These are phyloP conservation scores for Leptographium radiaticola DNA, from an alignment of 2,329 filamentous ascomycete genomes.

Conservation along the genomic window DNA sequence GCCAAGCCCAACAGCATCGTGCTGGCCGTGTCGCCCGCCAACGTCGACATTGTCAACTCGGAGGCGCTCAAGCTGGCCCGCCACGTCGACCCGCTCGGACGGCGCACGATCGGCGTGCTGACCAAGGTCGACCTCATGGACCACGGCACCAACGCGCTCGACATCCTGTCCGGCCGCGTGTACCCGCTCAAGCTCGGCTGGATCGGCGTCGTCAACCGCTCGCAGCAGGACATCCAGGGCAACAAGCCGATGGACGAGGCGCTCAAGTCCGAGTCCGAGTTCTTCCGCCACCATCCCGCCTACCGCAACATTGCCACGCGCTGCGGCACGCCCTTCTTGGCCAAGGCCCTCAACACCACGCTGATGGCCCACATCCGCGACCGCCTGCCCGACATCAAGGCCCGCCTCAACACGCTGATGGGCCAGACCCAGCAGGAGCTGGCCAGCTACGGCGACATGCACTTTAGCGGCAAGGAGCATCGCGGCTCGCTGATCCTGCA, in stretches of 20 bases:
- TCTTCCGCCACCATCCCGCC: slow-evolving; percentile 93
- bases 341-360: slow-evolving; percentile 88
- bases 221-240: slow-evolving; percentile 93
- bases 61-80: slow-evolving; percentile 92
- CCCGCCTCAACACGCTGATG: slow-evolving; percentile 93
- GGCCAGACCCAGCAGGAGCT: slow-evolving; percentile 98
- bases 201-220: slow-evolving; percentile 95
- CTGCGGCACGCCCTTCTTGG: slow-evolving; percentile 88
- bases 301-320: slow-evolving; percentile 91
- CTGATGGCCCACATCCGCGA: slow-evolving; percentile 95
- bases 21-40: slow-evolving; percentile 88
- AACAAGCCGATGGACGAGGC: slow-evolving; percentile 93
- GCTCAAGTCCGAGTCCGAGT: slow-evolving; percentile 77
- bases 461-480: slow-evolving; percentile 95
- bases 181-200: slow-evolving; percentile 96
- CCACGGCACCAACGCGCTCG: slow-evolving; percentile 93
- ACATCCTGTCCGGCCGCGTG: slow-evolving; percentile 92
- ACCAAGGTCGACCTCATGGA: slow-evolving; percentile 99
- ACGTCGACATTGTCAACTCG: slow-evolving; percentile 96
- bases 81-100: slow-evolving; percentile 93
- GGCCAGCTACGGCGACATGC: slow-evolving; percentile 93
- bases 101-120: slow-evolving; percentile 94
- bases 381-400: slow-evolving; percentile 93
- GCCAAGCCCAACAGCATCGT: slow-evolving; percentile 98
- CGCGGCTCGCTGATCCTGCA: slow-evolving; percentile 89